These are phyloP conservation scores for Fraxinus greggii DNA, from an alignment of 305 asterid genomes.

Conservation along the genomic window DNA sequence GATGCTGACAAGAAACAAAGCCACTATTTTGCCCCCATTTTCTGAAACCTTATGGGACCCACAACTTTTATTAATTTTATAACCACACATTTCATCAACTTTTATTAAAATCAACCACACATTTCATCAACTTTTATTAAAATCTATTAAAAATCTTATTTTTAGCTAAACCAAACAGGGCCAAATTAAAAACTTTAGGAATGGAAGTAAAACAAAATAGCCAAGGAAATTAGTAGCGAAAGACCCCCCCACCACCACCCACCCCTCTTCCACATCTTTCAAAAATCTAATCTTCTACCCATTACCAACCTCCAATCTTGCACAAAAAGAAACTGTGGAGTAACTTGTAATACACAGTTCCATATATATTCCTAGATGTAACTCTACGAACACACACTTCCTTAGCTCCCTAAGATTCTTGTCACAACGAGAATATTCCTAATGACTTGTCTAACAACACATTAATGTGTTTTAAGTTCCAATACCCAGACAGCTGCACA, in stretches of 20 bases:
- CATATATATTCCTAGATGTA: neutral
- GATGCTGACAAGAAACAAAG: neutral
- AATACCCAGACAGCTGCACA: neutral
- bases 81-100: neutral
- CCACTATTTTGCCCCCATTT: neutral
- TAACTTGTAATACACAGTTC: neutral
- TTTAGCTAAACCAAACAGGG: neutral
- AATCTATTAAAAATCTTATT: neutral
- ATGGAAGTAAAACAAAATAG: neutral
- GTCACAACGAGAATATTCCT: neutral
- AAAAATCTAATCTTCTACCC: neutral
- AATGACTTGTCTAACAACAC: neutral
- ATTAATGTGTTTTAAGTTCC: neutral
- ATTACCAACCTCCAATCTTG: neutral
- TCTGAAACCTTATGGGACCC: too few species aligned
- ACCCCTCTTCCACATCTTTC: neutral
- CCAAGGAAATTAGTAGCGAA: neutral
- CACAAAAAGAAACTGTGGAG: neutral
- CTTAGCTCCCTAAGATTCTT: neutral
- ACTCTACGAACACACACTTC: neutral
- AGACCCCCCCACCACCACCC: neutral
- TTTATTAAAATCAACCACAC: neutral
- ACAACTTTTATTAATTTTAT: too few species aligned
- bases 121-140: neutral
- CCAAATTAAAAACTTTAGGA: neutral